Base-by-base conservation (phyloP, 306 rosid species). In the Oemleria cerasiformis region DNA sequence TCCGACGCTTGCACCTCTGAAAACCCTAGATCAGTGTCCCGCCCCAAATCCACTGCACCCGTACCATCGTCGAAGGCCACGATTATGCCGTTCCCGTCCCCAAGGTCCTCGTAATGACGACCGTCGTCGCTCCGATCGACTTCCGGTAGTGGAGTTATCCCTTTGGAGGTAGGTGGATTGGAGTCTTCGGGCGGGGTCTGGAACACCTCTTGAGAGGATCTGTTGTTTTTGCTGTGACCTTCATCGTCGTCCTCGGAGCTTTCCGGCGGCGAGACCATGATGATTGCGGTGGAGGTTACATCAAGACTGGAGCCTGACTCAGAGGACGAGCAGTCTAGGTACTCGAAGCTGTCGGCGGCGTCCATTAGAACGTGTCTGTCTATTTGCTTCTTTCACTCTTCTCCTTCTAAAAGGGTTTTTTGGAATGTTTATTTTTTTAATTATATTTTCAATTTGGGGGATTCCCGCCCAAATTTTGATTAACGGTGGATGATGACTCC, bases 121-220 rank as follows among this genome's bases (percentile, higher is more conserved):
- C 63, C 71, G 0, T 66, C 30, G 12, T 61, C 10, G 44, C 44
- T 20, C 55, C 16, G 8, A 19, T 39, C 30, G 45, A 38, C 14
- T 20, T 34, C 57, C 55, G 12, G 40, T 23, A 54, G 0, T 20
- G 75, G 71, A 16, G 9, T 74, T 58, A 77, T 60, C 15, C 78
- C 77, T 45, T 58, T 82, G 15, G 80, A 77, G 56, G 80, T 76
- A 12, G 41, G 67, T 9, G 45, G 23, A 47, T 75, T 45, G 0
- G 82, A 34, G 16, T 75, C 75, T 72, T 87, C 86, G 0, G 92
- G 87, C 2, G 87, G 92, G 5, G 90, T 90, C 61, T 80, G 84
- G 55, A 83, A 89, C 15, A 79, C 80, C 17, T 87, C 86, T 57
- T 69, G 79, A 9, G 78, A 63, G 74, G 34, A 48, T 58, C 48